A percentile compares a stretch with the other conserved stretches of the same genome.
phyloP scores from a whole-genome alignment of 2,329 filamentous ascomycete genomes.

The Chrysoporthe austroafricana region DNA sequence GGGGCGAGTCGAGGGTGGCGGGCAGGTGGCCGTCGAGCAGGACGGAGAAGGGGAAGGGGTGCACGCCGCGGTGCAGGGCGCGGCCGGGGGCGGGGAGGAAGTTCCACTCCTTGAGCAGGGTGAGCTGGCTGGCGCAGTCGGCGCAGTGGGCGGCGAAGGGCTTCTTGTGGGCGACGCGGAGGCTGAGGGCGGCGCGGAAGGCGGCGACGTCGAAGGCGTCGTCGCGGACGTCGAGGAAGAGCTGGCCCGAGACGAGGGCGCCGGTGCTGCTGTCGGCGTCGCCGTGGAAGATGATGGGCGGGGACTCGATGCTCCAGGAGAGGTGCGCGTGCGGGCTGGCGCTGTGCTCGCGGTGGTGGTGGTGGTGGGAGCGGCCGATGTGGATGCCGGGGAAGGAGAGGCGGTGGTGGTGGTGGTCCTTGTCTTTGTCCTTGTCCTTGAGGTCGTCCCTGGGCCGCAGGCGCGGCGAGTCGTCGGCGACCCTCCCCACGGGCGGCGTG shows the following conservation, averaged over 20 bases:
- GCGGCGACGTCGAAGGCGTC: conserved; percentile 68
- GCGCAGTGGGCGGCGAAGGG: conserved; percentile 79
- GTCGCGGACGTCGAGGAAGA: conserved; percentile 74
- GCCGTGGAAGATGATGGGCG: conserved; percentile 84
- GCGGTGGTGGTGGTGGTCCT: conserved; percentile 43
- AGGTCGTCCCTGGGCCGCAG: conserved; percentile 20
- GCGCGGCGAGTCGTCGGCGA: conserved; percentile 32
- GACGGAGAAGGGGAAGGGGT: conserved; percentile 87
- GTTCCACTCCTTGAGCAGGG: conserved; percentile 77
- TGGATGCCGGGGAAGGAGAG: conserved; percentile 47
- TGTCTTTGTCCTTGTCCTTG: conserved; percentile 25
- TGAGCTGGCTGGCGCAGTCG: conserved; percentile 73
- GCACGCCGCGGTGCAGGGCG: conserved; percentile 59
- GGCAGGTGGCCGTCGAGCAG: conserved; percentile 86
- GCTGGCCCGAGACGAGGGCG: conserved; percentile 81
- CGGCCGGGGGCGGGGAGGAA: conserved; percentile 64
- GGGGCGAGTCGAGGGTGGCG: conserved; percentile 73
- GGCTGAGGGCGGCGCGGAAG: conserved; percentile 73
- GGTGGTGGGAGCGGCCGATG: conserved; percentile 47
- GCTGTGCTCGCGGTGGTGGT: conserved; percentile 34
- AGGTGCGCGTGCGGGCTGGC: conserved; percentile 47
- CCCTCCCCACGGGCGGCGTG: conserved; percentile 21
- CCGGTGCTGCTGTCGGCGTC: conserved; percentile 75
- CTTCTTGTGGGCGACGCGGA: conserved; percentile 76
- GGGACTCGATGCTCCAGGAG: conserved; percentile 75